A percentile compares a stretch with the other conserved stretches of the same genome.
phyloP scores from a whole-genome alignment of 768 basidiomycete genomes.

The Hygrophorus russula region DNA sequence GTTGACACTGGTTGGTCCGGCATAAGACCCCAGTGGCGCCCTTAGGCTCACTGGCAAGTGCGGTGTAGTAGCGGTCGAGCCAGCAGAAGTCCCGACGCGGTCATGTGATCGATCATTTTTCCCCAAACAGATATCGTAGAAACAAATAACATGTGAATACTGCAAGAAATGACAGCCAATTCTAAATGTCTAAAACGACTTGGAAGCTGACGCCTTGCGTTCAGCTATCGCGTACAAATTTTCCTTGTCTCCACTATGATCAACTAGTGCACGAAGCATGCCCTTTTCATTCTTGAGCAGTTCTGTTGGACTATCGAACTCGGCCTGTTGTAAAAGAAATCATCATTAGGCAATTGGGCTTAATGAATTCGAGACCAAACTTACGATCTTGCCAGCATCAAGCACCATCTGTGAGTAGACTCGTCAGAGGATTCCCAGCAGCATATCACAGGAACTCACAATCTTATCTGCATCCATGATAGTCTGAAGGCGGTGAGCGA shows the following conservation, averaged over 20 bases:
- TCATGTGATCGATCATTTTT: no score
- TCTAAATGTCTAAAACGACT: not conserved
- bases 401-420: slow-evolving; percentile 24
- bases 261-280: slow-evolving; percentile 40
- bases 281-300: slow-evolving; percentile 44
- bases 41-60: no score
- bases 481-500: slow-evolving; percentile 43
- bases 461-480: slow-evolving; percentile 42
- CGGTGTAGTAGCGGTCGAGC: no score
- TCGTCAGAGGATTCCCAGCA: not conserved
- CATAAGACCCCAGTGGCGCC: no score
- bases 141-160: no score
- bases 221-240: slow-evolving; percentile 33
- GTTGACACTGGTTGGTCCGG: no score
- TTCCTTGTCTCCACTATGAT: slow-evolving; percentile 46
- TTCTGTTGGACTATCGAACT: slow-evolving; percentile 40
- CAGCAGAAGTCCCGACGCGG: no score
- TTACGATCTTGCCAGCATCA: slow-evolving; percentile 30
- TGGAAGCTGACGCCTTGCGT: slow-evolving; percentile 3
- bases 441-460: not conserved
- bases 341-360: not conserved
- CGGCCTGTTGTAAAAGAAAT: slow-evolving; percentile 23
- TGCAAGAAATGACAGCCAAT: not conserved
- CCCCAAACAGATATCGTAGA: no score
- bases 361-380: not conserved